A percentile compares a stretch with the other conserved stretches of the same genome.
These are phyloP conservation scores for Plasmodium knowlesi DNA, from an alignment of 169 alveolate genomes.

Conservation along the genomic window DNA sequence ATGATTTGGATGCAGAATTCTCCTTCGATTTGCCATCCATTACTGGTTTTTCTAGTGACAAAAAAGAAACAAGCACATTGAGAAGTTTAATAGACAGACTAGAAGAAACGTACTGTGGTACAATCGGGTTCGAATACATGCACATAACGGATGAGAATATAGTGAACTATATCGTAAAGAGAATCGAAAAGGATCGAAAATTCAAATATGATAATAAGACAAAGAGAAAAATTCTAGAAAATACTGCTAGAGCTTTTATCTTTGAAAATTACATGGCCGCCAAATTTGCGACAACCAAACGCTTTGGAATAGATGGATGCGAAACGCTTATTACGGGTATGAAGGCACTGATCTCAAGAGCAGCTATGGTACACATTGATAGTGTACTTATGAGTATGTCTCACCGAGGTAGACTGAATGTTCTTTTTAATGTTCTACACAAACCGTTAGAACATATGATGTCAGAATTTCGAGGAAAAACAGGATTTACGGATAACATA, in stretches of 20 bases:
- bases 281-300: constrained; percentile 91
- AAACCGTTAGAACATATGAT: constrained; percentile 92
- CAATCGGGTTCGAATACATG: constrained; percentile 80
- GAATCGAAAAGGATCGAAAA: constrained; percentile 76
- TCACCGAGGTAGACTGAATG: constrained; percentile 96
- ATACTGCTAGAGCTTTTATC: constrained; percentile 78
- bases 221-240: constrained; percentile 67
- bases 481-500: constrained; percentile 79
- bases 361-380: constrained; percentile 84
- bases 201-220: constrained; percentile 54
- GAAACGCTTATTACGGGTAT: constrained; percentile 90
- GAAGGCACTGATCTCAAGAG: constrained; percentile 79
- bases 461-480: constrained; percentile 89
- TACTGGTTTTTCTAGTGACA: constrained; percentile 43
- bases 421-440: constrained; percentile 91
- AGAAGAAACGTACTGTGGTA: constrained; percentile 79
- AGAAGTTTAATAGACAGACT: constrained; percentile 70
- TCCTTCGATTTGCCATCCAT: constrained; percentile 65
- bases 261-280: constrained; percentile 81
- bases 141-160: constrained; percentile 79
- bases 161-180: constrained; percentile 77
- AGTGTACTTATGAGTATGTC: constrained; percentile 94
- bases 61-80: constrained; percentile 64
- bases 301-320: constrained; percentile 96
- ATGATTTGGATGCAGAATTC: constrained; percentile 55